Evolutionary conservation across 2,329 filamentous ascomycete genomes (phyloP).

Genomic region (Pseudogymnoascus sp.): DNA sequence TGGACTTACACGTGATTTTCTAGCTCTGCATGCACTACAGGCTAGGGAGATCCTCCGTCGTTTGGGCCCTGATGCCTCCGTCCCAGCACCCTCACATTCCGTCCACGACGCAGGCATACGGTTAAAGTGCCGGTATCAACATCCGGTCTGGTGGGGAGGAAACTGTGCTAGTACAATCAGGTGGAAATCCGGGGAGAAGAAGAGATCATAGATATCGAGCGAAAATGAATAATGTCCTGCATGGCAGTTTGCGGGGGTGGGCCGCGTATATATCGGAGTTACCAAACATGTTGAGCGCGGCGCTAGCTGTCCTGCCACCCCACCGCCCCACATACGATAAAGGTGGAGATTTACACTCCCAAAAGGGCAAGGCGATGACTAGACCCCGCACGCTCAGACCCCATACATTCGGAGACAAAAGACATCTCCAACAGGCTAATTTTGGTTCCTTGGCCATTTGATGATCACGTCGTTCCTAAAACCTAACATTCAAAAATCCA

Average conservation of each 20-base stretch:
- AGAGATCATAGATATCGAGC: background rate
- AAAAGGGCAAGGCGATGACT: background rate
- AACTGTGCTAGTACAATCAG: background rate
- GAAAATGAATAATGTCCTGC: background rate
- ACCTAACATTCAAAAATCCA: background rate
- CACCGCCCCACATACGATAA: background rate
- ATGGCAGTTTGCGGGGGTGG: background rate
- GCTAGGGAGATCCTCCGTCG: slow-evolving; percentile 32
- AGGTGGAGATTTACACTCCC: background rate
- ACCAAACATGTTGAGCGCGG: background rate
- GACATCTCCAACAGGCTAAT: background rate
- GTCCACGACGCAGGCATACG: background rate
- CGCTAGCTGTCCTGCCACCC: background rate
- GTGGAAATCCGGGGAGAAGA: background rate
- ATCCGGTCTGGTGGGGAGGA: background rate
- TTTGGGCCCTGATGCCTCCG: slow-evolving; percentile 19
- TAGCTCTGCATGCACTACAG: slow-evolving; percentile 32
- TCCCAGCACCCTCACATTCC: background rate
- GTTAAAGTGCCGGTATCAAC: background rate
- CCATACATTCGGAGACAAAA: background rate
- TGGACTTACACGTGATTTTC: slow-evolving; percentile 26
- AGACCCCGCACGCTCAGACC: background rate
- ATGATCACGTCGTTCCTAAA: background rate
- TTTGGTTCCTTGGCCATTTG: background rate
- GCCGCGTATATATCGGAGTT: background rate